A percentile compares a stretch with the other conserved stretches of the same genome.
These are phyloP conservation scores for Rhododendron henanense DNA, from an alignment of 148 eudicot species.

Conservation along the genomic window DNA sequence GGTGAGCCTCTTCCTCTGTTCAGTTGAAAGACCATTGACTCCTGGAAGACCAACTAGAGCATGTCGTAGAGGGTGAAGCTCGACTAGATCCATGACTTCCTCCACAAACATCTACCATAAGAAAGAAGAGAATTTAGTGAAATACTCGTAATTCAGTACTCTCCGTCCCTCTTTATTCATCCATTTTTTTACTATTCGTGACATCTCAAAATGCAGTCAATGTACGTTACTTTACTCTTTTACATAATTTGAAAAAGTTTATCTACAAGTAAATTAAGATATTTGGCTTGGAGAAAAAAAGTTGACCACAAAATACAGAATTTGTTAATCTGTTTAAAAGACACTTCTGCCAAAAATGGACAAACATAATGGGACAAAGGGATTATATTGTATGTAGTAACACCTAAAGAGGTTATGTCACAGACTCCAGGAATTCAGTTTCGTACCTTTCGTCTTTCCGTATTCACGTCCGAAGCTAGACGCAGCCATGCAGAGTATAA, in stretches of 20 bases:
- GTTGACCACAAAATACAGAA: background rate
- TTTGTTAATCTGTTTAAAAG: background rate
- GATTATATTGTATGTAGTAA: background rate
- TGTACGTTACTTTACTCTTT: background rate
- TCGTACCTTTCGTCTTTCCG: slow-evolving; percentile 32
- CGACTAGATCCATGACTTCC: slow-evolving; percentile 37
- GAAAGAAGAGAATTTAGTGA: slow-evolving; percentile 20
- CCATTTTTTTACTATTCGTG: background rate
- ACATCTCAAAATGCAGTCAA: background rate
- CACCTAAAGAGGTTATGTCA: background rate
- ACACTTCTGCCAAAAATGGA: background rate
- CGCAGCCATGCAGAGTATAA: slow-evolving; percentile 41
- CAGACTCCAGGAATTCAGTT: background rate
- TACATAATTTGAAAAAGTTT: background rate
- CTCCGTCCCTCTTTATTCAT: background rate
- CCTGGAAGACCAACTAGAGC: slow-evolving; percentile 45
- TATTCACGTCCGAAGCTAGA: slow-evolving; percentile 24
- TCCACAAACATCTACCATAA: slow-evolving; percentile 27
- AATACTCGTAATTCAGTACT: background rate
- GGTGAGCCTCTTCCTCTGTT: slow-evolving; percentile 40
- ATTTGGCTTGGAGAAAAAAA: background rate
- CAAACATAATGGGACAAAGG: background rate
- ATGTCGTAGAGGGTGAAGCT: slow-evolving; percentile 29
- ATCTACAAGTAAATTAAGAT: background rate
- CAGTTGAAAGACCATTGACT: slow-evolving; percentile 40